phyloP scores from a whole-genome alignment of 768 basidiomycete genomes.

The Pleurotus djamor region DNA sequence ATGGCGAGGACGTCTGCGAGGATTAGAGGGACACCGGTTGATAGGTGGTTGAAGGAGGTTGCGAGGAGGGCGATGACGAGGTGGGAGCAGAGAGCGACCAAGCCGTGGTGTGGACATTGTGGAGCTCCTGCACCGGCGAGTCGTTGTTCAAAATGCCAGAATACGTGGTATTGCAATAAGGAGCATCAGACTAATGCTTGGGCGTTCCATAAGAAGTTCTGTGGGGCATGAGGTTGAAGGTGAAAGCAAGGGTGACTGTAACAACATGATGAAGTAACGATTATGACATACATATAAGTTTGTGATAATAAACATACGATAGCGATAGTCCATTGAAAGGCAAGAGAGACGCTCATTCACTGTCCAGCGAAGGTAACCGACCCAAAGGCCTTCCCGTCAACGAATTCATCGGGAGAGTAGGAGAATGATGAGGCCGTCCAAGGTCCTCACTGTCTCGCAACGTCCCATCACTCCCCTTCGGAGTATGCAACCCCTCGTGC shows the following conservation, averaged over 20 bases:
- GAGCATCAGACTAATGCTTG: slow-evolving; percentile 15
- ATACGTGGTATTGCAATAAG: slow-evolving; percentile 12
- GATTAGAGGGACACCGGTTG: not conserved
- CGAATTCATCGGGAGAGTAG: not conserved
- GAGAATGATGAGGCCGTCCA: not conserved
- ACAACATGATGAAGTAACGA: not conserved
- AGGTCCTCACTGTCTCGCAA: not conserved
- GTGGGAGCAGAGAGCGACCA: slow-evolving; percentile 6
- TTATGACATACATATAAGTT: not conserved
- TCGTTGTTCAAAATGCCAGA: slow-evolving; percentile 11
- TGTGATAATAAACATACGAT: not conserved
- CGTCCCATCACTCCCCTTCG: not conserved
- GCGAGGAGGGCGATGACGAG: slow-evolving; percentile 13
- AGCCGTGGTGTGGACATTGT: slow-evolving; percentile 17
- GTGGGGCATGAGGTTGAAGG: not conserved
- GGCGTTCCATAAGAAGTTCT: slow-evolving; percentile 14
- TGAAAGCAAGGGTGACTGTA: not conserved
- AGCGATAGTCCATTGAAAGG: not conserved
- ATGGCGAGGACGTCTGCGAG: not conserved
- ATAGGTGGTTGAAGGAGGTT: slow-evolving; percentile 11
- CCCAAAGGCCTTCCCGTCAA: not conserved
- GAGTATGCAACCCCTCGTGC: not conserved
- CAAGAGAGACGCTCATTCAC: not conserved
- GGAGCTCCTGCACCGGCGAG: slow-evolving; percentile 6
- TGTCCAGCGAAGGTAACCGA: not conserved